Percentiles rank a stretch among this genome's conserved stretches.
phyloP scores from a whole-genome alignment of 495 filamentous ascomycete genomes.

The Penicillium arizonense region DNA sequence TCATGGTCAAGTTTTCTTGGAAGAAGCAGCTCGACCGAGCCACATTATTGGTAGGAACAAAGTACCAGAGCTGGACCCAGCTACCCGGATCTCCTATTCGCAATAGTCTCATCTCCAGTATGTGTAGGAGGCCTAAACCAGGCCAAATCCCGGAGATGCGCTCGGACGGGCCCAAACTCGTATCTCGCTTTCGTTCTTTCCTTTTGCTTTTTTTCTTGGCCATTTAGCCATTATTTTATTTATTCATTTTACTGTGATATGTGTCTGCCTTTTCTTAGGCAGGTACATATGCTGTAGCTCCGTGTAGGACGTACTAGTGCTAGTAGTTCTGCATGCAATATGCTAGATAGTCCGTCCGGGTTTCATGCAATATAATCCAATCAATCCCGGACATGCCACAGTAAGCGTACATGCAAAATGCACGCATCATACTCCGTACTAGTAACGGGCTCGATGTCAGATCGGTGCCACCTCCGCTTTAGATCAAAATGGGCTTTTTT shows the following conservation, averaged over 20 bases:
- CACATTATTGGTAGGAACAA: neutral
- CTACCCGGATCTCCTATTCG: neutral
- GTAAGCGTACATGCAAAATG: neutral
- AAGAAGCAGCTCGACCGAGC: neutral
- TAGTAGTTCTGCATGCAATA: neutral
- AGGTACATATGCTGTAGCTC: too few species aligned
- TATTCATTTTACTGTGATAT: too few species aligned
- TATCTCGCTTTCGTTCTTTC: neutral
- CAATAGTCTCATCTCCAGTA: neutral
- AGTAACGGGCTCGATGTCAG: constrained; percentile 9
- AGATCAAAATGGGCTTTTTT: neutral
- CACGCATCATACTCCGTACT: neutral
- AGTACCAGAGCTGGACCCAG: neutral
- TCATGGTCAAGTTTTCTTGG: neutral
- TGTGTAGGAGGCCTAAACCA: neutral
- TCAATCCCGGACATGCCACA: neutral
- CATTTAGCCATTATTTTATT: neutral
- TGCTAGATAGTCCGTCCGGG: neutral
- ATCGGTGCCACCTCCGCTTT: constrained; percentile 5
- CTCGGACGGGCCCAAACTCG: constrained; percentile 5
- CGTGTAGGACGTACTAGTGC: too few species aligned
- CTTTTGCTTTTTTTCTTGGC: neutral
- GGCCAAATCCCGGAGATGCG: neutral
- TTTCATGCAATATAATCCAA: neutral
- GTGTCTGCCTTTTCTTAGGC: too few species aligned